phyloP scores from a whole-genome alignment of 2,329 filamentous ascomycete genomes.

The Fusarium scirpi region DNA sequence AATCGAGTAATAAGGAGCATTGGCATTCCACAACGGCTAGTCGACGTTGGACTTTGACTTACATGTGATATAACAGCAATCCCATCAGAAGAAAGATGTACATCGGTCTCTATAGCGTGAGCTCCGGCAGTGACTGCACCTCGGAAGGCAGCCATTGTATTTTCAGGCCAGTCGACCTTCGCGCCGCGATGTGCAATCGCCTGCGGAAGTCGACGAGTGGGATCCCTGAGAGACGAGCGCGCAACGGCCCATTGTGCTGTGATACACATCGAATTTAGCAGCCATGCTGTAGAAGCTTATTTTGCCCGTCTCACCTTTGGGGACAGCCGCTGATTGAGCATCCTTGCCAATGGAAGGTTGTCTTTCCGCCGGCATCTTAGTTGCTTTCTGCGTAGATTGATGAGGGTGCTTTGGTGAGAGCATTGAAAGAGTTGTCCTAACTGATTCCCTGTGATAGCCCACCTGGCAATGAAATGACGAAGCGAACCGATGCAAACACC shows the following conservation, averaged over 20 bases:
- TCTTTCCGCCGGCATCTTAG: constrained; percentile 18
- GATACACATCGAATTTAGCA: neutral
- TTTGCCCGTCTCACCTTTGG: constrained; percentile 20
- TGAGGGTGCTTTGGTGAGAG: neutral
- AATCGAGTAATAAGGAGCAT: neutral
- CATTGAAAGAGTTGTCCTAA: neutral
- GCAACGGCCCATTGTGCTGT: constrained; percentile 52
- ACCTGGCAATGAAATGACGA: neutral
- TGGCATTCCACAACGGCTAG: neutral
- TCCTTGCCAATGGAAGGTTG: constrained; percentile 23
- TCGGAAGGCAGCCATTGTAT: constrained; percentile 83
- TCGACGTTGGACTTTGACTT: constrained; percentile 43
- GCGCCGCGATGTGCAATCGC: constrained; percentile 84
- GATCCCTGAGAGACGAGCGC: constrained; percentile 45
- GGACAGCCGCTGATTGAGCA: constrained; percentile 14
- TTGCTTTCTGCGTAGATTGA: neutral
- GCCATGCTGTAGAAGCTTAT: neutral
- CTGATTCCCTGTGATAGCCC: neutral
- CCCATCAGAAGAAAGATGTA: constrained; percentile 84
- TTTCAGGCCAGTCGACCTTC: constrained; percentile 84
- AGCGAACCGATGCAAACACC: neutral
- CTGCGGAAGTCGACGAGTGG: constrained; percentile 66
- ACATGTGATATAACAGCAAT: constrained; percentile 89
- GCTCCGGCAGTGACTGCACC: constrained; percentile 79
- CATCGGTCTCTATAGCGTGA: constrained; percentile 87